Evolutionary conservation across 345 rosid species (phyloP), one percentile per base, ranked within the genome.

Genomic region (Sonneratia caseolaris): DNA sequence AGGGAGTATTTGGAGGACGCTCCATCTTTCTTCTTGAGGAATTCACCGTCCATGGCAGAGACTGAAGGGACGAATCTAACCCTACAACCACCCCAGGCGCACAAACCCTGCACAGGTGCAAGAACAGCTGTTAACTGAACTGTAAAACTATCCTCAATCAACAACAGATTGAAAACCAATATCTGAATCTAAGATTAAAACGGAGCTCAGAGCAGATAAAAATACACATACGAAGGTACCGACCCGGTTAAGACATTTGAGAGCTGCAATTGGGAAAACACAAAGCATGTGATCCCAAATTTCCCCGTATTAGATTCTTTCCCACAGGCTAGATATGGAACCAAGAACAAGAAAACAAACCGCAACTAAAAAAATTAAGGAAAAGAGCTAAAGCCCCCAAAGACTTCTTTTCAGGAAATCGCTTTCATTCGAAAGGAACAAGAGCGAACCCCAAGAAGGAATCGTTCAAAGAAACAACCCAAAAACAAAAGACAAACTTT

Each of bases 31-130:
- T 37, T 75, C 53, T 62, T 76, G 11, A 8, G 51, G 51, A 47
- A 47, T 47, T 47, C 14, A 47, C 51, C 51, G 68, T 88, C 95
- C 84, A 91, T 82, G 77, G 64, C 67, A 67, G 75, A 56, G 55
- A 76, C 72, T 68, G 87, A 76, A 37, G 79, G 70, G 80, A 72
- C 65, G 56, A 79, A 57, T 37, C 78, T 72, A 77, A 78, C 76
- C 76, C 79, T 80, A 61, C 92, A 72, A 76, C 82, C 85, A 38
- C 79, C 77, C 68, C 51, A 47, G 51, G 13, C 15, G 2, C 88
- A 88, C 86, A 79, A 74, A 27, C 57, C 82, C 98, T 91, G 96
- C 80, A 81, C 13, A 78, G 73, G 70, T 57, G 68, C 9, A 79
- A 75, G 45, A 47, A 55, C 48, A 22, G 65, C 15, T 65, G n/a